These are phyloP conservation scores for Linnemannia schmuckeri DNA, from an alignment of 192 early-diverging fungal genomes.

Conservation along the genomic window DNA sequence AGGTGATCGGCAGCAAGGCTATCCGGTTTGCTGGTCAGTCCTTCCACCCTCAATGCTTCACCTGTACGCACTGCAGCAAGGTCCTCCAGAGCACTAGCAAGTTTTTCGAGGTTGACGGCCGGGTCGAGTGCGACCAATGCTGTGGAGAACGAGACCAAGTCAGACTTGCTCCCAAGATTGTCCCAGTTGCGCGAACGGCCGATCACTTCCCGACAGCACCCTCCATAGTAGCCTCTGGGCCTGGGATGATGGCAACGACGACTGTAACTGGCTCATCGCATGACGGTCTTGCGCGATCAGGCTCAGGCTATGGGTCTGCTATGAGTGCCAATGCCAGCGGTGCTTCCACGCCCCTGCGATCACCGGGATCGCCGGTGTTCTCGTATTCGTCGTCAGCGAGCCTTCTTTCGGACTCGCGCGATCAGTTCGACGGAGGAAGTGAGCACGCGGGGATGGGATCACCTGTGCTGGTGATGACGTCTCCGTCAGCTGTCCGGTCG, in stretches of 20 bases:
- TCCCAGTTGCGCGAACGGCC: conserved; percentile 29
- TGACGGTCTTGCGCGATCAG: conserved; percentile 15
- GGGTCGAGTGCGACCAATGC: conserved; percentile 61
- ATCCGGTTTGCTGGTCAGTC: conserved; percentile 48
- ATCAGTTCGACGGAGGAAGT: neutral
- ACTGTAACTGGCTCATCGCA: neutral
- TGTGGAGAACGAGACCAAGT: conserved; percentile 36
- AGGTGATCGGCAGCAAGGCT: conserved; percentile 50
- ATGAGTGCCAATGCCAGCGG: conserved; percentile 9
- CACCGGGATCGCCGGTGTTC: conserved; percentile 33
- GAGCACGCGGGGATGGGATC: conserved; percentile 5
- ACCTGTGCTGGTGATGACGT: conserved; percentile 30
- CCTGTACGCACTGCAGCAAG: conserved; percentile 49
- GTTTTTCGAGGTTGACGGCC: conserved; percentile 59
- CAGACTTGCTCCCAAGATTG: conserved; percentile 39
- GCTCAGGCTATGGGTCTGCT: conserved; percentile 29
- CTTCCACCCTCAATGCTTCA: conserved; percentile 60
- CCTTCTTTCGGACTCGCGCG: neutral
- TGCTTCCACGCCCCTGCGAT: conserved; percentile 20
- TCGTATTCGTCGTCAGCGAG: neutral
- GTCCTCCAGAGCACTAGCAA: conserved; percentile 47
- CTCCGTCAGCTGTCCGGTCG: conserved; percentile 22
- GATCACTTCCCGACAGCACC: conserved; percentile 42
- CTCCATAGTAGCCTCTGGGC: conserved; percentile 23
- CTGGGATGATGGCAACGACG: conserved; percentile 25